Conservation (phyloP, 768 basidiomycete species). For the Hypholoma fasciculare region DNA sequence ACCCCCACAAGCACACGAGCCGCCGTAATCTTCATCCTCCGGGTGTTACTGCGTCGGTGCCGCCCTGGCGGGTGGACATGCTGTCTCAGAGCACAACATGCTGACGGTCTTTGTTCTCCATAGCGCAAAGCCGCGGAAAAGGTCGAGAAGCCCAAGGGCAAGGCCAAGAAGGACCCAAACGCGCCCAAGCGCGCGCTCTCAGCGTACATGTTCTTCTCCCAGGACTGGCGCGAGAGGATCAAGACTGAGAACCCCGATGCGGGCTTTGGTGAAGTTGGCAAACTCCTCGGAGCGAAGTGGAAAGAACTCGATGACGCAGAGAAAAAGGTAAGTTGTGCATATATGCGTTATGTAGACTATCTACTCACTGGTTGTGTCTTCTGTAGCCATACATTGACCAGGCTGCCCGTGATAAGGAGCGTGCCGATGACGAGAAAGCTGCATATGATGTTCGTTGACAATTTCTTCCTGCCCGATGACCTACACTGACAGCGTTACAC, state of each 20-base stretch:
- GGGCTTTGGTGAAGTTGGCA: slow-evolving; percentile 92
- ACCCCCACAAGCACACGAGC: not conserved
- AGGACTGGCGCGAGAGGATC: slow-evolving; percentile 94
- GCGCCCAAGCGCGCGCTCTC: slow-evolving; percentile 92
- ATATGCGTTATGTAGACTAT: slow-evolving; percentile 8
- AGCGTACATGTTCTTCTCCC: slow-evolving; percentile 99
- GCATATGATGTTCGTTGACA: slow-evolving; percentile 42
- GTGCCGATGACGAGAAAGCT: slow-evolving; percentile 81
- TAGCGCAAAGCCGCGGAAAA: slow-evolving; percentile 80
- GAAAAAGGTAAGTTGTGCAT: slow-evolving; percentile 70
- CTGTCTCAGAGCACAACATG: slow-evolving; percentile 10
- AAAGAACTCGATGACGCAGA: slow-evolving; percentile 91
- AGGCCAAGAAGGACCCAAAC: slow-evolving; percentile 77
- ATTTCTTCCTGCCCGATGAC: not conserved
- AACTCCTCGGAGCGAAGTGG: slow-evolving; percentile 95
- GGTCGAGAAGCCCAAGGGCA: slow-evolving; percentile 58
- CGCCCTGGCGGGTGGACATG: not conserved
- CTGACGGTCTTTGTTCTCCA: slow-evolving; percentile 7
- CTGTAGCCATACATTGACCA: slow-evolving; percentile 83
- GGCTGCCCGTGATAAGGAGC: slow-evolving; percentile 83
- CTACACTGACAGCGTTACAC: not conserved
- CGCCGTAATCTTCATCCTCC: too few species aligned
- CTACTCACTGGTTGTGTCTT: slow-evolving; percentile 1
- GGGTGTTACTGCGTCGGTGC: too few species aligned
- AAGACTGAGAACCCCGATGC: slow-evolving; percentile 96